phyloP scores from a whole-genome alignment of 257 asterid genomes.

The Linderniella brevidens region DNA sequence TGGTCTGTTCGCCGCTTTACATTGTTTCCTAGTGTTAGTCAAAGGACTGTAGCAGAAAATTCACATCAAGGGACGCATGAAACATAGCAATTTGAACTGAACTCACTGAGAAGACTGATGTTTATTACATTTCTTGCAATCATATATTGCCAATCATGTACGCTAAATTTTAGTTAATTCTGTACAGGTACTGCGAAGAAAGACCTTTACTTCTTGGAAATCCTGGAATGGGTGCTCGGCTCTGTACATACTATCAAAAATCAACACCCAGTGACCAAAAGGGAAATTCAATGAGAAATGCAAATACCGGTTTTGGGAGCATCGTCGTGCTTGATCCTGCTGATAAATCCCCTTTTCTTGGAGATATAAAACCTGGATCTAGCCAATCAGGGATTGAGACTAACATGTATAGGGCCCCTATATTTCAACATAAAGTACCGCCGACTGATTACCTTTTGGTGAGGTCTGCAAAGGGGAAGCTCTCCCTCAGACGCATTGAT shows the following conservation, averaged over 20 bases:
- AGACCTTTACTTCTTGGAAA: slow-evolving; percentile 93
- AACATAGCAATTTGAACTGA: no score
- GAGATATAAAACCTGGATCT: slow-evolving; percentile 87
- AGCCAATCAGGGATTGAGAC: slow-evolving; percentile 89
- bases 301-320: slow-evolving; percentile 68
- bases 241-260: slow-evolving; percentile 91
- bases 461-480: slow-evolving; percentile 97
- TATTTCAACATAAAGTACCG: slow-evolving; percentile 77
- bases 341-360: slow-evolving; percentile 97
- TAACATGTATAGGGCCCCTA: slow-evolving; percentile 92
- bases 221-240: slow-evolving; percentile 96
- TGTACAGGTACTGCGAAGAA: slow-evolving; percentile 82
- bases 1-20: no score
- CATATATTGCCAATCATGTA: no score
- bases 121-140: no score
- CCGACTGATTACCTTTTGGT: slow-evolving; percentile 85
- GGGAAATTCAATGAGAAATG: slow-evolving; percentile 59
- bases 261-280: slow-evolving; percentile 55
- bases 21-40: no score
- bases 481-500: slow-evolving; percentile 95
- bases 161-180: no score
- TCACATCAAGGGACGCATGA: no score
- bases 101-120: no score
- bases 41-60: no score
- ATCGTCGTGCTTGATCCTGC: slow-evolving; percentile 74